Base-by-base conservation (phyloP, 768 basidiomycete genomes). In the Galerina marginata region DNA sequence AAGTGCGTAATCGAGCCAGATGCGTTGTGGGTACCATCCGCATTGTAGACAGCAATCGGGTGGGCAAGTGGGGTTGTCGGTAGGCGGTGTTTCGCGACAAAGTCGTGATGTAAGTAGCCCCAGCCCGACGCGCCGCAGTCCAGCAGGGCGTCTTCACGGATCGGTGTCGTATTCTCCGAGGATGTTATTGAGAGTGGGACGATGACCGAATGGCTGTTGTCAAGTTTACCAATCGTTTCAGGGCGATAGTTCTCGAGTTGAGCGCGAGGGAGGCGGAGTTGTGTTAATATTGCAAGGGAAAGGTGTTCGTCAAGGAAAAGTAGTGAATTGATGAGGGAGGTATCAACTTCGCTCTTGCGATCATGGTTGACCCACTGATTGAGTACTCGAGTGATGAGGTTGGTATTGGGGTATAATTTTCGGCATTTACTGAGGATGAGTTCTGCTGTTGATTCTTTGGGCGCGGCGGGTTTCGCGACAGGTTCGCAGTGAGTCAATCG, bases 81-180 rank as follows among this genome's bases (percentile, higher is more conserved):
- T 1, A 33, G 29, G 4, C 7, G 4, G 7, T 33, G 29, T 33
- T 33, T 2, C 5, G 29, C 7, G 7, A 33, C 29, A 33, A 33
- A 33, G 4, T 7, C 7, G 29, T 33, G 29, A 33, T 33, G 29
- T 7, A 33, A 33, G 29, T 45, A 49, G 6, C 15, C 37, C 9
- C 40, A 49, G 2, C 62, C 54, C 25, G 54, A 50, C 0, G 67
- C 64, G 6, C 61, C 60, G 29, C 59, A 58, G 43, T 68, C 64
- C 2, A 68, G 16, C 3, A 68, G 45, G 1, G 54, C 60, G 23
- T 44, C 42, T 2, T 52, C 43, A 5, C 44, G n/a, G 6, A 53
- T 3, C n/a, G 40, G 15, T 23, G 20, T 20, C 1, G 4, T 23
- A 14, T 3, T 7, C 26, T 0, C 37, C n/a, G 12, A 15, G 25